Evolutionary conservation across 129 eudicot genomes (phyloP).

Genomic region (Arctium minus): DNA sequence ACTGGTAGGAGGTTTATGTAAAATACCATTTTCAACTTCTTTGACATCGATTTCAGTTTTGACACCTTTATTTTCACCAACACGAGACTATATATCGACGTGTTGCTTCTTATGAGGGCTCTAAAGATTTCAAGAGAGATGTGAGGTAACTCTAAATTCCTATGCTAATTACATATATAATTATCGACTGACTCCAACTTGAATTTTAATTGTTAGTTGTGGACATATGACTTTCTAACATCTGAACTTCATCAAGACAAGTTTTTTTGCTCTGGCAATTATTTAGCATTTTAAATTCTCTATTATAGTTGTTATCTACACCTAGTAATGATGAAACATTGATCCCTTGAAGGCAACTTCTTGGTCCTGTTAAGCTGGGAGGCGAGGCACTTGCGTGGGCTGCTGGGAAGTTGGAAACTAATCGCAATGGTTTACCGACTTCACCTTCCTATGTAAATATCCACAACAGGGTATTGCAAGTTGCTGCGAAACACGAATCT

Average conservation of each 20-base stretch:
- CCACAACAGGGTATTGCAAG: constrained; percentile 90
- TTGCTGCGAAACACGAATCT: constrained; percentile 97
- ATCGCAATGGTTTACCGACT: constrained; percentile 69
- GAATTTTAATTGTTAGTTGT: background rate
- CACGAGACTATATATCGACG: constrained; percentile 73
- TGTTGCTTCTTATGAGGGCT: constrained; percentile 64
- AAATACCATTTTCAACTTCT: background rate
- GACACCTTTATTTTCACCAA: background rate
- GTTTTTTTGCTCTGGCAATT: too few relatives aligned
- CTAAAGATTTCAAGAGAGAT: constrained; percentile 72
- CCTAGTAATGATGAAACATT: background rate
- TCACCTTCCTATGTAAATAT: constrained; percentile 89
- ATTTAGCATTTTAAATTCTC: background rate
- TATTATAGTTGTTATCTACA: background rate
- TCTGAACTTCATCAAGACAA: too few relatives aligned
- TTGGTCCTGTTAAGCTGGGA: constrained; percentile 75
- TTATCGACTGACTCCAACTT: background rate
- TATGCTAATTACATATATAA: background rate
- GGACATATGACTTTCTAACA: background rate
- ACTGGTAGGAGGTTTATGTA: background rate
- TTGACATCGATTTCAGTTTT: constrained; percentile 4
- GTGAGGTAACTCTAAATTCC: constrained; percentile 43
- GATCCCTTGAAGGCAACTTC: constrained; percentile 50
- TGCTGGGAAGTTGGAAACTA: constrained; percentile 70
- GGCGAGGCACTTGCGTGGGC: constrained; percentile 93